These are phyloP conservation scores for Chlamydomonas reinhardtii DNA, from an alignment of 163 green algal species.

Conservation along the genomic window DNA sequence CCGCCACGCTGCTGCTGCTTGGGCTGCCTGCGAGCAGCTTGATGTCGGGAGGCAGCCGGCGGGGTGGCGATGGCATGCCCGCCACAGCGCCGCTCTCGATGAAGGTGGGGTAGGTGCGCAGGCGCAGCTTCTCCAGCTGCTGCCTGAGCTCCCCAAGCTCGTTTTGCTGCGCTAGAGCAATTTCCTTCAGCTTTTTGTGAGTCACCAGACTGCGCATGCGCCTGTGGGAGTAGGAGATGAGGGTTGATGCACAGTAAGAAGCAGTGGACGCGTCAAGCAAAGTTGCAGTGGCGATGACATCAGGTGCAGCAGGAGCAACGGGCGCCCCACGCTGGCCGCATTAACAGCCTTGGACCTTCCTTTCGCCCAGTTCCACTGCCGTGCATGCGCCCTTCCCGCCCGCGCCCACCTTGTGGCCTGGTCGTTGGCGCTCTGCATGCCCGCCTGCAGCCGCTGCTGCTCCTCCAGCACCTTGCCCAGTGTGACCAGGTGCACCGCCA, in stretches of 20 bases:
- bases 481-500: slow-evolving; percentile 57
- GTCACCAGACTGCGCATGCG: slow-evolving; percentile 63
- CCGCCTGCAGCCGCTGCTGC: slow-evolving; percentile 55
- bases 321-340: too few species aligned
- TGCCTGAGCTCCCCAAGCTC: slow-evolving; percentile 52
- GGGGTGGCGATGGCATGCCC: neutral
- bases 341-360: too few species aligned
- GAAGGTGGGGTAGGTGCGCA: slow-evolving; percentile 65
- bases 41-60: slow-evolving; percentile 24
- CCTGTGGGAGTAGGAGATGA: neutral
- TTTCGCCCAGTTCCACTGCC: too few species aligned
- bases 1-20: slow-evolving; percentile 5
- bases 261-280: too few species aligned
- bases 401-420: slow-evolving; percentile 1
- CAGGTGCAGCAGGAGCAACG: too few species aligned
- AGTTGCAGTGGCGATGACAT: too few species aligned
- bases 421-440: slow-evolving; percentile 55
- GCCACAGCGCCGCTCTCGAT: slow-evolving; percentile 32
- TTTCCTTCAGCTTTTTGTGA: slow-evolving; percentile 70
- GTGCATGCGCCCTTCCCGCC: neutral
- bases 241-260: too few species aligned
- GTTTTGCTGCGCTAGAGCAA: slow-evolving; percentile 53
- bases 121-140: slow-evolving; percentile 52
- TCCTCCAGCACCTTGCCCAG: slow-evolving; percentile 63
- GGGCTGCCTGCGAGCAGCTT: slow-evolving; percentile 12